Evolutionary conservation across 495 filamentous ascomycete genomes (phyloP).

Genomic region (Eremomyces bilateralis): DNA sequence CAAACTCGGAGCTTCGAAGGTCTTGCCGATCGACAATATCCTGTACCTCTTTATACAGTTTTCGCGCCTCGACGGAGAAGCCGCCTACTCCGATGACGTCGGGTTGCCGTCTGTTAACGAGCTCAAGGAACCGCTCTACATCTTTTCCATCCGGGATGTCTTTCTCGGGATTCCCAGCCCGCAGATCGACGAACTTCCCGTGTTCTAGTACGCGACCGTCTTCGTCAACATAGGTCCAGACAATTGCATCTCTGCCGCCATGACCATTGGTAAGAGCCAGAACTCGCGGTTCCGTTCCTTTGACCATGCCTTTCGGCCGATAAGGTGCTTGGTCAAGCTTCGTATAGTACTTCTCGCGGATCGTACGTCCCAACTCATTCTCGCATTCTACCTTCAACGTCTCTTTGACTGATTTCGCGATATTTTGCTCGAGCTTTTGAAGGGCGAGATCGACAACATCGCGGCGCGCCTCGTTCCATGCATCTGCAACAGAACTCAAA

Average conservation of each 20-base stretch:
- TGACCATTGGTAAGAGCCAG: conserved; percentile 67
- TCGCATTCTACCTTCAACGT: conserved; percentile 80
- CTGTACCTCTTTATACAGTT: conserved; percentile 56
- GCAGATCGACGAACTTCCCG: conserved; percentile 62
- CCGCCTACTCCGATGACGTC: conserved; percentile 82
- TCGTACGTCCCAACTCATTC: conserved; percentile 58
- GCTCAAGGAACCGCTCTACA: conserved; percentile 44
- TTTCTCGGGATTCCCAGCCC: conserved; percentile 45
- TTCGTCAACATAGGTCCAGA: conserved; percentile 84
- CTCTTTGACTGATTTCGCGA: conserved; percentile 81
- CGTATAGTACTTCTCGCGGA: conserved; percentile 65
- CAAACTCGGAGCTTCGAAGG: conserved; percentile 50
- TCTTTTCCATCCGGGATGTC: conserved; percentile 36
- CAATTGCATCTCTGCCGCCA: conserved; percentile 58
- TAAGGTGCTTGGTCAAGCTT: conserved; percentile 88
- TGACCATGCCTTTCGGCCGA: conserved; percentile 79
- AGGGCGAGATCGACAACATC: conserved; percentile 70
- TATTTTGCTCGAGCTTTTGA: conserved; percentile 55
- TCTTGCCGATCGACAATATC: conserved; percentile 52
- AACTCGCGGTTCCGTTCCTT: conserved; percentile 74
- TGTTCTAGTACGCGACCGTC: conserved; percentile 74
- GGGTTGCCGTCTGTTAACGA: conserved; percentile 54
- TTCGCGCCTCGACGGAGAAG: conserved; percentile 73
- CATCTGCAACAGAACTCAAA: conserved; percentile 82
- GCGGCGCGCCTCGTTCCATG: conserved; percentile 72